Conservation (phyloP, 495 filamentous ascomycete genomes). For the Penicillium flavigenum region DNA sequence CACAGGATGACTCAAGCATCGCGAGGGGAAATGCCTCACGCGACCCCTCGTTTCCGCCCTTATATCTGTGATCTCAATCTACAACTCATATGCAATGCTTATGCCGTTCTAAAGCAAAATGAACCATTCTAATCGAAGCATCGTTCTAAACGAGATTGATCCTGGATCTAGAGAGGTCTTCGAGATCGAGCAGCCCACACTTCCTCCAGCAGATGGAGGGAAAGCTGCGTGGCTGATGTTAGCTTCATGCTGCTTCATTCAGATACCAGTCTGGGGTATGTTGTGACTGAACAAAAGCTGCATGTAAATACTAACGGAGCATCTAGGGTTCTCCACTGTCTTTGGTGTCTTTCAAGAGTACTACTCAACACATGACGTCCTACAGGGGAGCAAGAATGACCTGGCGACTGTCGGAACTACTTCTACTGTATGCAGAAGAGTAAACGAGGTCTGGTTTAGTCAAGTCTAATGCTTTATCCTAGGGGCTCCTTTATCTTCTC, state of each 20-base stretch:
- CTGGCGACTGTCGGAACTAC: constrained; percentile 56
- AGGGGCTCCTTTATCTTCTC: constrained; percentile 58
- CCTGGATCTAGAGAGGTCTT: constrained; percentile 9
- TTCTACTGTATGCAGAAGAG: constrained; percentile 31
- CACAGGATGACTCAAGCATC: constrained; percentile 12
- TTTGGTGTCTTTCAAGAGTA: constrained; percentile 54
- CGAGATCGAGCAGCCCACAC: constrained; percentile 36
- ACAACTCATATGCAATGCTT: background rate
- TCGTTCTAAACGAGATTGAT: constrained; percentile 9
- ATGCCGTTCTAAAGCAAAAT: background rate
- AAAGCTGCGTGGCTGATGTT: constrained; percentile 65
- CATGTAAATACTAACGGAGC: background rate
- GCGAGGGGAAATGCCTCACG: constrained; percentile 7
- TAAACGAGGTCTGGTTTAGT: background rate
- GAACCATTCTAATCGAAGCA: constrained; percentile 10
- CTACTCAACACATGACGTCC: constrained; percentile 38
- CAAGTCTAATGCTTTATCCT: constrained; percentile 17
- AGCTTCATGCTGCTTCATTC: constrained; percentile 58
- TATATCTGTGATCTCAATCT: background rate
- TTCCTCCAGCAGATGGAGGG: constrained; percentile 61
- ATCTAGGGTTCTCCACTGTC: constrained; percentile 48
- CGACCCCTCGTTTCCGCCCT: background rate
- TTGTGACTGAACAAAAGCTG: background rate
- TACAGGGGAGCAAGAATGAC: constrained; percentile 33
- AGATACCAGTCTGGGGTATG: constrained; percentile 64